Evolutionary conservation across 371 early-diverging fungal species (phyloP).

Genomic region (Dinochytrium kinnereticum): DNA sequence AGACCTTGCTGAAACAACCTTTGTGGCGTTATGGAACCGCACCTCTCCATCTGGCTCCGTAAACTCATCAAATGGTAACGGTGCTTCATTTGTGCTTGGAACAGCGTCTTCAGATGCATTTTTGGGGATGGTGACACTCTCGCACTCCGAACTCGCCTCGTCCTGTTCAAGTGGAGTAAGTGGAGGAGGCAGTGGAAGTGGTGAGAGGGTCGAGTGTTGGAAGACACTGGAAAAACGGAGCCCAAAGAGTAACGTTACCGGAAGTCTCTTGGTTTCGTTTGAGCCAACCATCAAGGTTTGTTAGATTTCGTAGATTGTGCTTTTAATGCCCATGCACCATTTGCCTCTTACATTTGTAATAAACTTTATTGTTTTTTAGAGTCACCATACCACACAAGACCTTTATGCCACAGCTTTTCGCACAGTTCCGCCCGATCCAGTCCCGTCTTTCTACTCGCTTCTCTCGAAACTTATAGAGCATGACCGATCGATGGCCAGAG

Average conservation of each 20-base stretch:
- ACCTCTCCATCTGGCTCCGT: constrained; percentile 10
- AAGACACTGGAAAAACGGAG: constrained; percentile 37
- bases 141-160: neutral
- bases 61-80: neutral
- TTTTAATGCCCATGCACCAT: neutral
- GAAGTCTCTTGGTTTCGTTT: constrained; percentile 23
- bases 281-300: constrained; percentile 14
- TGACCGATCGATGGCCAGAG: neutral
- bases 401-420: constrained; percentile 22
- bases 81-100: neutral
- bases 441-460: constrained; percentile 9
- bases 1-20: constrained; percentile 19
- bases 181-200: neutral
- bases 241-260: constrained; percentile 38
- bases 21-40: constrained; percentile 42
- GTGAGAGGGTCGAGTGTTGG: constrained; percentile 1
- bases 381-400: neutral
- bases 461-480: neutral
- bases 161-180: neutral
- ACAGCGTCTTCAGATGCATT: constrained; percentile 34
- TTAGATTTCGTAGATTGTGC: neutral
- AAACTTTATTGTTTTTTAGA: neutral
- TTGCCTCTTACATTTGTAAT: too few relatives aligned
- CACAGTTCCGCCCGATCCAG: constrained; percentile 40
- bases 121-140: constrained; percentile 35